Evolutionary conservation across 495 filamentous ascomycete genomes (phyloP), one percentile per base, ranked within the genome.

Genomic region (Neurospora hispaniola): DNA sequence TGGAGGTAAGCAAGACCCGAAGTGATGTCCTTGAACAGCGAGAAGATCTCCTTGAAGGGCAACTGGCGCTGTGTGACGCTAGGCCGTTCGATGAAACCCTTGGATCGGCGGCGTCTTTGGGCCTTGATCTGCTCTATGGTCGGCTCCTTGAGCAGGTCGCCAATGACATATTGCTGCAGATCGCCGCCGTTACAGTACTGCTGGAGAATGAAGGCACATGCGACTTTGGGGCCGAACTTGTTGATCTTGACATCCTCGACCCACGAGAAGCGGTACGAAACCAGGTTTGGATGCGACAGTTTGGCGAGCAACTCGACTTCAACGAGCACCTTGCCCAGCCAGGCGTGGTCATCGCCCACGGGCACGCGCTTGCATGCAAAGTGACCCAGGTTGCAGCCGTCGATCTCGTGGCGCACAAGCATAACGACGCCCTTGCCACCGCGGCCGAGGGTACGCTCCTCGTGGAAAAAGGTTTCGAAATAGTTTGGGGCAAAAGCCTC

Each of bases 101-200:
- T 91, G 3, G 94, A 96, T 69, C 88, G 89, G 38, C 95, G 87
- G 43, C 96, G 88, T 54, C 94, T 85, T 69, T 93, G 92, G 23
- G 94, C 93, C 81, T 98, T 98, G 75, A 97, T 80, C 75, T 94
- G 88, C 76, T 98, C 91, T 39, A 90, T 90, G 1, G 93, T 93
- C 7, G 86, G 84, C 68, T 83, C 76, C 71, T 79, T 81, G 3
- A 88, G 87, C 68, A 89, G 86, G n/a, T 89, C 84, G n/a, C 90
- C 88, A 59, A 93, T 84, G 23, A 98, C 88, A 79, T 97, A 96
- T 66, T 91, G 87, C 70, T 96, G 90, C 6, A 99, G 85, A 80
- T 98, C 96, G n/a, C 96, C 96, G 10, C 89, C 86, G 79, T 98
- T 97, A 84, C 96, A 99, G 76, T 97, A 98, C 78, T 99, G 94